Percentiles rank a stretch among this genome's conserved stretches.
Conservation (phyloP, 805 yeast species). For the Brettanomyces bruxellensis region DNA sequence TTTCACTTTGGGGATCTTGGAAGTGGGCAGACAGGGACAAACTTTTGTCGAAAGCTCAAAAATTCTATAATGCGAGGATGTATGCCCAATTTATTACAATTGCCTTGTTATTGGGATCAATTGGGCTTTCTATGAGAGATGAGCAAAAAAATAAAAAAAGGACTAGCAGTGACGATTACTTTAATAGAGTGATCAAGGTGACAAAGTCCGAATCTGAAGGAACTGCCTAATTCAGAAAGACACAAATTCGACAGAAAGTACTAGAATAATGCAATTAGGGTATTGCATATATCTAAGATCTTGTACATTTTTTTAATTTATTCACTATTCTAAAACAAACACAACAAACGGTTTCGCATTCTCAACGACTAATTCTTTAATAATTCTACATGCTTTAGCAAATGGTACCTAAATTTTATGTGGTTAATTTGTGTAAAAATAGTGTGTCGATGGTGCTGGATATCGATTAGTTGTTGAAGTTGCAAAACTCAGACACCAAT, state of each 20-base stretch:
- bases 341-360: too few relatives aligned
- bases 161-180: background rate
- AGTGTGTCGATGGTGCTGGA: too few relatives aligned
- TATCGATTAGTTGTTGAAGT: too few relatives aligned
- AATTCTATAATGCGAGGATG: conserved; percentile 83
- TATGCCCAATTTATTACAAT: conserved; percentile 83
- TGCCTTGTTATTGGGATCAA: conserved; percentile 56
- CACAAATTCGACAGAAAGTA: background rate
- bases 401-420: too few relatives aligned
- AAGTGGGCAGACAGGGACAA: conserved; percentile 61
- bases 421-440: too few relatives aligned
- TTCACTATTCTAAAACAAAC: too few relatives aligned
- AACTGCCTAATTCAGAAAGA: background rate
- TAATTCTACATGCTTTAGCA: too few relatives aligned
- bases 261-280: background rate
- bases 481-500: too few relatives aligned
- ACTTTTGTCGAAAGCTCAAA: conserved; percentile 66
- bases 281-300: too few relatives aligned
- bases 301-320: too few relatives aligned
- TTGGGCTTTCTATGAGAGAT: conserved; percentile 58
- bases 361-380: too few relatives aligned
- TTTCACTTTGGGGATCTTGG: conserved; percentile 76
- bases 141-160: conserved; percentile 23
- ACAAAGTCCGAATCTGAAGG: too few relatives aligned
- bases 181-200: background rate